phyloP scores from a whole-genome alignment of 2,329 filamentous ascomycete species.

The Mycosphaerella sp. region DNA sequence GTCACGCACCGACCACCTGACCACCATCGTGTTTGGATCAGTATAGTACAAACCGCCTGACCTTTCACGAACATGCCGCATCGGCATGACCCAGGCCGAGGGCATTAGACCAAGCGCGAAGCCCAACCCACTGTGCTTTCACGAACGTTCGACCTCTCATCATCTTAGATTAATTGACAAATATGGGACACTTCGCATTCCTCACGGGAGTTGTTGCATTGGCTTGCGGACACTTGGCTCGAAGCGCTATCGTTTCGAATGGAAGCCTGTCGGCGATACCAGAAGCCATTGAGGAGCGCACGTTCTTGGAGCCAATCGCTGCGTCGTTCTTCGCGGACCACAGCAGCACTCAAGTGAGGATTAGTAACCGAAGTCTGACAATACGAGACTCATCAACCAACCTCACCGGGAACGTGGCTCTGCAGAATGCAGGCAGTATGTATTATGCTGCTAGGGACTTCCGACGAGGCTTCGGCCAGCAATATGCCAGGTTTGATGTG shows the following conservation, averaged over 20 bases:
- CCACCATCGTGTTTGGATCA: not conserved
- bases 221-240: not conserved
- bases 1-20: not conserved
- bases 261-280: not conserved
- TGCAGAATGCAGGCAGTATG: constrained; percentile 1
- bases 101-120: not conserved
- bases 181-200: not conserved
- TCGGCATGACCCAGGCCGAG: not conserved
- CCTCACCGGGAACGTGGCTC: constrained; percentile 1
- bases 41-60: not conserved
- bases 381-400: not conserved
- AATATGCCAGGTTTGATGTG: constrained; percentile 4
- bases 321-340: not conserved
- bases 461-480: not conserved
- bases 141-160: not conserved
- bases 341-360: not conserved
- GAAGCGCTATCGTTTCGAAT: not conserved
- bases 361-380: constrained; percentile 1
- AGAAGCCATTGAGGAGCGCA: not conserved
- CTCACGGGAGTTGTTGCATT: not conserved
- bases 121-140: not conserved
- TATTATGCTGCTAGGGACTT: constrained; percentile 3
- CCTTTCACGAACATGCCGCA: not conserved
- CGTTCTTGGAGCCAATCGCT: constrained; percentile 2
- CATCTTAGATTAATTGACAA: not conserved